Percentiles rank a stretch among this genome's conserved stretches.
Evolutionary conservation across 805 yeast genomes (phyloP).

Genomic region (Spathaspora arborariae): DNA sequence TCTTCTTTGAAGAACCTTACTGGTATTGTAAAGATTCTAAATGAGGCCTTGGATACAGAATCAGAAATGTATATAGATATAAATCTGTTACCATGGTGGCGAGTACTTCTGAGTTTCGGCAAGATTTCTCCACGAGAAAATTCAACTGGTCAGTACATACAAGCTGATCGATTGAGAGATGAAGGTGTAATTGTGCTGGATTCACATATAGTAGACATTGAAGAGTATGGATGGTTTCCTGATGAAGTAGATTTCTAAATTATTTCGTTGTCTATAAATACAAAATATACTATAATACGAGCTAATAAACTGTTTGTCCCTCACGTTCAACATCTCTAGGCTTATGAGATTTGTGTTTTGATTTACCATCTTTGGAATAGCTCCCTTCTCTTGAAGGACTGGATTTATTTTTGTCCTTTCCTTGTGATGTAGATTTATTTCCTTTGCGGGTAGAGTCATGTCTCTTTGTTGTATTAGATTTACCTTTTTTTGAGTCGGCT

Average conservation of each 20-base stretch:
- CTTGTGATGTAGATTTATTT: slow-evolving; percentile 1
- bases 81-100: slow-evolving; percentile 72
- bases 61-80: slow-evolving; percentile 11
- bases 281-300: neutral
- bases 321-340: neutral
- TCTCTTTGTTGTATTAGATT: slow-evolving; percentile 5
- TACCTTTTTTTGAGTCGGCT: neutral
- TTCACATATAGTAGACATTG: slow-evolving; percentile 37
- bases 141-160: slow-evolving; percentile 41
- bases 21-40: slow-evolving; percentile 20
- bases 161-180: slow-evolving; percentile 37
- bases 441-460: neutral
- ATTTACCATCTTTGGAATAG: neutral
- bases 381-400: neutral
- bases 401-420: neutral
- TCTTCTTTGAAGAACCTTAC: slow-evolving; percentile 52
- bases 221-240: slow-evolving; percentile 70
- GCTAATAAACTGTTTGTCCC: neutral
- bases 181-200: slow-evolving; percentile 47
- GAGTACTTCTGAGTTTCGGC: slow-evolving; percentile 66
- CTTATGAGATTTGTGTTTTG: neutral
- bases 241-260: slow-evolving; percentile 30
- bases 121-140: slow-evolving; percentile 50
- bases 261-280: neutral
- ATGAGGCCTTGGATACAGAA: slow-evolving; percentile 15